Percentiles rank a stretch among this genome's conserved stretches.
phyloP scores from a whole-genome alignment of 129 eudicot species.

The Logfia minima region DNA sequence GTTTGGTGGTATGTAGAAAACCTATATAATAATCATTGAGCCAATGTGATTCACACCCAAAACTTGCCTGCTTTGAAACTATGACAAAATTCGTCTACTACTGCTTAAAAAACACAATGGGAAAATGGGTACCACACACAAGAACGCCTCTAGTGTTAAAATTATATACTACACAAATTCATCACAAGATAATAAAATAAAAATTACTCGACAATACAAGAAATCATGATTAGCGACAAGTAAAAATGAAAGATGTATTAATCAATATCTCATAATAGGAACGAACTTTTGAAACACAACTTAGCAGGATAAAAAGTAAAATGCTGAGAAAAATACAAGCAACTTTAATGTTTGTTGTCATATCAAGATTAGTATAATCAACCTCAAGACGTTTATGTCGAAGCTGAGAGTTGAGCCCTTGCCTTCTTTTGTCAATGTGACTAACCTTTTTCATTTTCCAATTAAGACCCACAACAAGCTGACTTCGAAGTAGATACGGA shows the following conservation, averaged over 20 bases:
- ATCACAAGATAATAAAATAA: background rate
- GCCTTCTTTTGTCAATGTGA: conserved; percentile 28
- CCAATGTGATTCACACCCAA: background rate
- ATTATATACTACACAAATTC: too few species aligned
- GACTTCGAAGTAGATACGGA: conserved; percentile 56
- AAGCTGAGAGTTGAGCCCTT: conserved; percentile 18
- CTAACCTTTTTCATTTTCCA: background rate
- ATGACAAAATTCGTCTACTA: background rate
- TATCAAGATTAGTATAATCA: conserved; percentile 32
- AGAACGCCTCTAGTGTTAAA: background rate
- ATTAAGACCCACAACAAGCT: conserved; percentile 70
- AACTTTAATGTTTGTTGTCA: conserved; percentile 31
- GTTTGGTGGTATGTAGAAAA: background rate
- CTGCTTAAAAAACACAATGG: background rate
- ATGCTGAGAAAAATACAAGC: conserved; percentile 38
- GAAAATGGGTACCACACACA: background rate
- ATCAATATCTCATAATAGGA: conserved; percentile 33
- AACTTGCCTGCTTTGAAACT: background rate
- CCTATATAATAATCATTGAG: background rate
- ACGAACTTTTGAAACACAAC: conserved; percentile 38
- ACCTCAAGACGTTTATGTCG: conserved; percentile 24
- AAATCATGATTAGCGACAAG: background rate
- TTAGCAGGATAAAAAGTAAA: conserved; percentile 31
- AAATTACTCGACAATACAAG: background rate
- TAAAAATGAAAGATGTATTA: conserved; percentile 19